Evolutionary conservation across 768 basidiomycete species (phyloP), one percentile per base, ranked within the genome.

Genomic region (Lanmaoa rubissima): DNA sequence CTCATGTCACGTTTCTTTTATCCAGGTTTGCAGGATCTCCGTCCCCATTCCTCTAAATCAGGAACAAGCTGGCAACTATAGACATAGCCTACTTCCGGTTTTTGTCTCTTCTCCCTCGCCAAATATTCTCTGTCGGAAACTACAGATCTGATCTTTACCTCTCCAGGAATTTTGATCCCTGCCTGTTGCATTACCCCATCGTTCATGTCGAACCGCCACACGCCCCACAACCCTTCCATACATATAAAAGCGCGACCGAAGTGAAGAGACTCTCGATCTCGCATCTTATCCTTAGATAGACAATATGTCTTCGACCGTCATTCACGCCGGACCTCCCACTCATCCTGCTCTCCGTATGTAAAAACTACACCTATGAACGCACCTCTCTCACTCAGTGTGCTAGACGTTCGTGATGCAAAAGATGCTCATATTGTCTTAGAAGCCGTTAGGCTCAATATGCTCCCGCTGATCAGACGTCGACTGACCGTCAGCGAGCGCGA

Each of bases 361-460:
- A 42, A 35, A 21, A 13, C 12, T 31, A n/a, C 32, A 51, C 34
- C 40, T 39, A 17, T 28, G 31, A 5, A 34, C 3, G 13, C 0
- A 28, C 40, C 28, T 34, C 13, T 56, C 54, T 60, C 44, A 57
- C 39, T 34, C 51, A 10, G 48, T 35, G 10, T 17, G 4, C 41
- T 55, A 92, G 90, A 90, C 65, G 80, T 91, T 36, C 84, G 89
- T 16, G 87, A 90, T 69, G 87, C 87, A n/a, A 80, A 82, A 58
- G 89, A 92, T 66, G 89, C 89, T 3, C 88, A 90, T 62, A 75
- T 86, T 45, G 74, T 92, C 43, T 78, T 92, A 46, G 88, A 92
- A 69, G 89, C 90, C 9, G 89, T 90, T 49, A 80, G 89, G 31
- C 79, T 82, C 47, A 83, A 83, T 59, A 75, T 87, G 40, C 75